phyloP scores from a whole-genome alignment of 2,329 filamentous ascomycete species.

The Cytospora piceae region DNA sequence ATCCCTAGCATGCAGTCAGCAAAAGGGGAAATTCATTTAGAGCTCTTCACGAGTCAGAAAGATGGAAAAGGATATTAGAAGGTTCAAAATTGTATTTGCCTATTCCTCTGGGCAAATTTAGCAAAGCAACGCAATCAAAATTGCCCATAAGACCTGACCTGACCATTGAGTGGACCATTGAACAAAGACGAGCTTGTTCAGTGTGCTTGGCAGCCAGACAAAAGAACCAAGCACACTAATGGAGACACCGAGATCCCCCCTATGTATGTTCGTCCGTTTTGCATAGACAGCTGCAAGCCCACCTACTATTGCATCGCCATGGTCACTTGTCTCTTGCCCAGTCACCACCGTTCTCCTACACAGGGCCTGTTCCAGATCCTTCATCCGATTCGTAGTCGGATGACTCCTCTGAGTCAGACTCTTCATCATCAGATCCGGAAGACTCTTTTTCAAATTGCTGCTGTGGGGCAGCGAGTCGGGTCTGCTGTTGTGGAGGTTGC shows the following conservation, averaged over 20 bases:
- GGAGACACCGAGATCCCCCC: neutral
- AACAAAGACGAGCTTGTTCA: constrained; percentile 3
- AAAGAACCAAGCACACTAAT: neutral
- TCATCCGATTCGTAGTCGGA: constrained; percentile 13
- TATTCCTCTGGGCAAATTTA: constrained; percentile 12
- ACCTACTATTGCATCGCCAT: constrained; percentile 1
- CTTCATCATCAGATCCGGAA: constrained; percentile 3
- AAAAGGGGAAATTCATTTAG: neutral
- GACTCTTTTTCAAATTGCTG: neutral
- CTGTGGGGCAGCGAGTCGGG: constrained; percentile 15
- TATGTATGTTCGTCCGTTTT: neutral
- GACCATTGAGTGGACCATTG: neutral
- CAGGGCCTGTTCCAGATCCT: constrained; percentile 8
- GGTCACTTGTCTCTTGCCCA: neutral
- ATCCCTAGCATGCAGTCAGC: constrained; percentile 16
- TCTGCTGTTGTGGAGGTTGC: constrained; percentile 8
- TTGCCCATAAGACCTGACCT: neutral
- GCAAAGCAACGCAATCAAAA: constrained; percentile 21
- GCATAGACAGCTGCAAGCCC: neutral
- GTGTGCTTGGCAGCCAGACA: constrained; percentile 4
- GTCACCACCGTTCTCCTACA: neutral
- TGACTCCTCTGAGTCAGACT: constrained; percentile 14
- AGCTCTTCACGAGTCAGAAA: constrained; percentile 3
- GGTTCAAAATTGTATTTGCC: constrained; percentile 27
- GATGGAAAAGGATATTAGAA: neutral